Percentiles rank a stretch among this genome's conserved stretches.
Conservation (phyloP, 805 yeast species). For the Myxozyma melibiosi region DNA sequence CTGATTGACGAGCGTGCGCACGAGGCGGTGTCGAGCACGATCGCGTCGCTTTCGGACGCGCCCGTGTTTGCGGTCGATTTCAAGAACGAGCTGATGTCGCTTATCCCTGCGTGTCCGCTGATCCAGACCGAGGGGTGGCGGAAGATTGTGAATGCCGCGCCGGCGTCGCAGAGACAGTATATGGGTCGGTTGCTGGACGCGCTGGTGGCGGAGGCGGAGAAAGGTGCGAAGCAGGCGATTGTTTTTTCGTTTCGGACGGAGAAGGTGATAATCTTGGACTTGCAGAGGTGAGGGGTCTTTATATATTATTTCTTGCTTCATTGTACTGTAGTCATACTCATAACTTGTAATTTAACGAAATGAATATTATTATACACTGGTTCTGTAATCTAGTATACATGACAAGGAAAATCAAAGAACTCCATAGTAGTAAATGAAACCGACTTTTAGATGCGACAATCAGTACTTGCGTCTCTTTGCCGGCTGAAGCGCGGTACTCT, state of each 20-base stretch:
- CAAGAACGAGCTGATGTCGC: slow-evolving; percentile 80
- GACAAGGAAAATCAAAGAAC: background rate
- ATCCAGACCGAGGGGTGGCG: slow-evolving; percentile 71
- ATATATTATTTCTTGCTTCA: too few relatives aligned
- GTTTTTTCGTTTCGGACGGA: slow-evolving; percentile 78
- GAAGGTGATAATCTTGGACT: slow-evolving; percentile 65
- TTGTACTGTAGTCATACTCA: background rate
- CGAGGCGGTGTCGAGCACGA: slow-evolving; percentile 56
- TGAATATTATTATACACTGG: background rate
- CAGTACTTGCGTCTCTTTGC: slow-evolving; percentile 17
- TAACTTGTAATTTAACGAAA: background rate
- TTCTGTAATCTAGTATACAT: background rate
- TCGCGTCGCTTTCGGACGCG: slow-evolving; percentile 60
- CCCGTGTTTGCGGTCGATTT: slow-evolving; percentile 79
- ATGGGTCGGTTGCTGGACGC: slow-evolving; percentile 72
- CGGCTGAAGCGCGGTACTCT: slow-evolving; percentile 20
- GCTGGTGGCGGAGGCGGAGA: slow-evolving; percentile 49
- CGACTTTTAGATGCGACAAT: background rate
- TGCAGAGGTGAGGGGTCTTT: slow-evolving; percentile 44
- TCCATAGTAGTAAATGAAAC: background rate
- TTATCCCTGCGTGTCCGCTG: slow-evolving; percentile 76
- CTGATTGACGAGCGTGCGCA: slow-evolving; percentile 61
- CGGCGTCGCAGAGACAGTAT: slow-evolving; percentile 77
- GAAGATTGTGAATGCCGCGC: slow-evolving; percentile 77
- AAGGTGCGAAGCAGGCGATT: slow-evolving; percentile 79